Percentiles rank a stretch among this genome's conserved stretches.
phyloP scores from a whole-genome alignment of 441 rosid genomes.

The Arabidopsis hybrid region DNA sequence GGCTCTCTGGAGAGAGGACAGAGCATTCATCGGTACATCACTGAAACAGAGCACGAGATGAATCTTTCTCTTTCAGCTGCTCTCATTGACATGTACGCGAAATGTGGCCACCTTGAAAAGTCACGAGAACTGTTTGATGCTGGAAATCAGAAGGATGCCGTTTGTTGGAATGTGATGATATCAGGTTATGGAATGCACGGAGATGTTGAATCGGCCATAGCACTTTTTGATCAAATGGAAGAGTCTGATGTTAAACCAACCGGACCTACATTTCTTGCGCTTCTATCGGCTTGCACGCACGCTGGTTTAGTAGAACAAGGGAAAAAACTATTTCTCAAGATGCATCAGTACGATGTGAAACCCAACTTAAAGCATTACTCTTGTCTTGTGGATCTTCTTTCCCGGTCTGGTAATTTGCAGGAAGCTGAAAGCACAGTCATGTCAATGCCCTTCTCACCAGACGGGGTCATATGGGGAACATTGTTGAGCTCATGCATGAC shows the following conservation, averaged over 20 bases:
- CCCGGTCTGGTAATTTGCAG: slow-evolving; percentile 60
- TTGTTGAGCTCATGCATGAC: slow-evolving; percentile 55
- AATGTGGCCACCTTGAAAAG: slow-evolving; percentile 59
- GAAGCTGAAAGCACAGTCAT: slow-evolving; percentile 60
- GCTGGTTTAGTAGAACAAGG: slow-evolving; percentile 66
- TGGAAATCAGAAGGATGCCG: slow-evolving; percentile 50
- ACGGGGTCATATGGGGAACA: slow-evolving; percentile 63
- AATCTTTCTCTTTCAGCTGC: slow-evolving; percentile 57
- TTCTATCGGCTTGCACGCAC: slow-evolving; percentile 61
- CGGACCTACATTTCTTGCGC: slow-evolving; percentile 61
- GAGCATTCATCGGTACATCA: slow-evolving; percentile 51
- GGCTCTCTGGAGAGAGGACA: slow-evolving; percentile 56
- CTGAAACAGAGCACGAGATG: slow-evolving; percentile 48
- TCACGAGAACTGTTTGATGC: slow-evolving; percentile 52
- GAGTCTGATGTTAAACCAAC: slow-evolving; percentile 54
- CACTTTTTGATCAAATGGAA: slow-evolving; percentile 59
- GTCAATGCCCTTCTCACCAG: slow-evolving; percentile 58
- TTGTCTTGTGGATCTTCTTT: slow-evolving; percentile 62
- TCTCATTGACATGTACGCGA: slow-evolving; percentile 66
- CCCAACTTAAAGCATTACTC: slow-evolving; percentile 67
- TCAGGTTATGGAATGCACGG: slow-evolving; percentile 65
- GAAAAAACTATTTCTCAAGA: slow-evolving; percentile 49
- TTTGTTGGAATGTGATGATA: slow-evolving; percentile 68
- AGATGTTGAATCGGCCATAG: slow-evolving; percentile 53
- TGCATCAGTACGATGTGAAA: slow-evolving; percentile 49